Evolutionary conservation across 1,284 basidiomycete genomes (phyloP), one percentile per base, ranked within the genome.

Genomic region (Cutaneotrichosporon daszewskae): DNA sequence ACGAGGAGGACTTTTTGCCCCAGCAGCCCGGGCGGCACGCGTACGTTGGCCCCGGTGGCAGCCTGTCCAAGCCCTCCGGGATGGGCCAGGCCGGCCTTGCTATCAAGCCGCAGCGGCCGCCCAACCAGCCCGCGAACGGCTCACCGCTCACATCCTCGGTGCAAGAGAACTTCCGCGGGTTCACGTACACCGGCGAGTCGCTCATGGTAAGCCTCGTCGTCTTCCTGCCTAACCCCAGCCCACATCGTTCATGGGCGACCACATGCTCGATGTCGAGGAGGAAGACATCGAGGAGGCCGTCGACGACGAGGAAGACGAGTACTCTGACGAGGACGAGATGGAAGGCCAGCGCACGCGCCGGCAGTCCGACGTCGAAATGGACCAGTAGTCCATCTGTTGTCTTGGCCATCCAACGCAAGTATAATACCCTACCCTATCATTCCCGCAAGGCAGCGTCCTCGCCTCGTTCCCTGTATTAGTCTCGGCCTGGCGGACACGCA

Each of bases 121-220:
- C 39, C 7, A 25, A 20, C 10, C 38, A 38, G 37, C 52, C 58
- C 18, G 29, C 58, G 17, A 42, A 69, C 36, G 79, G 79, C 16
- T 81, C 77, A 26, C 85, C 87, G 19, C 74, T 94, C 58, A 90
- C 88, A 51, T 87, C 75, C 64, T 87, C 84, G 58, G 85, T 95
- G 37, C 90, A 95, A 74, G 90, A 91, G 75, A 90, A 94, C 71
- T 95, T 95, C 71, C 78, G 83, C 43, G 87, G 87, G 32, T 92
- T 90, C 75, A 91, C 88, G 4, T 92, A 87, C 66, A 84, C 82
- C 25, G 87, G 87, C 47, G 85, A 87, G 54, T 83, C 87, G 69
- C 83, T 84, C 37, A 59, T 72, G 58, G 68, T 70, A 51, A 57
- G 69, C 63, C 2, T 12, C 13, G 18, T 2, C 6, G 18, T 17